Evolutionary conservation across 192 early-diverging fungal genomes (phyloP), one percentile per base, ranked within the genome.

Genomic region (Geranomyces variabilis): DNA sequence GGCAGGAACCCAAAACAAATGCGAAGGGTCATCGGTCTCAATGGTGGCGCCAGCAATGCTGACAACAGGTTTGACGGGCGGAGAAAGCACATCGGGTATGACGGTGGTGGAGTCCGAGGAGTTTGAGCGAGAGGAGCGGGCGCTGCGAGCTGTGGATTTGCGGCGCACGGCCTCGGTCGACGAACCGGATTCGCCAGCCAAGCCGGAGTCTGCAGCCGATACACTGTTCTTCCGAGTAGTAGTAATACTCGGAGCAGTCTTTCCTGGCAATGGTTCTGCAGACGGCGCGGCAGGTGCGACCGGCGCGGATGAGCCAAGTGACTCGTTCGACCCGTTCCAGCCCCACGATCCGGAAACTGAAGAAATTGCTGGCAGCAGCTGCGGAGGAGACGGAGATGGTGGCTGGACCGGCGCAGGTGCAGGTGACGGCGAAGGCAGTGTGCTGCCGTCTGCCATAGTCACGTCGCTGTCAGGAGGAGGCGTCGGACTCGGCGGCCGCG

Each of bases 1-100:
- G 5, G 73, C 76, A 12, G 76, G 76, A 0, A 77, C 76, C 76
- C 76, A 77, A 61, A 76, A 71, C 15, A 74, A 58, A 48, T 76
- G 69, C 8, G 64, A 66, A 33, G 71, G 64, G 41, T 66, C 63
- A 24, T 73, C 64, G 24, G 68, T 62, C 46, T 75, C 71, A 33
- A 73, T 66, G 22, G 71, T 73, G 33, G 71, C 36, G 15, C 71
- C 71, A 13, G 63, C 63, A 1, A 60, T 43, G 15, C 34, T 31
- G 33, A 73, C 63, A 29, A 66, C 51, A 7, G 63, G 29, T 9
- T 73, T 73, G 24, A 26, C 53, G 12, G 63, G 24, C 19, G 71
- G 71, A 17, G 71, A 65, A n/a, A 73, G 57, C 14, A 73, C 70
- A 1, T 72, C 70, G 49, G 70, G 70, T 24, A 72, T 60, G 21